phyloP scores from a whole-genome alignment of 176 grass and related monocot species.

The Avena atlantica region DNA sequence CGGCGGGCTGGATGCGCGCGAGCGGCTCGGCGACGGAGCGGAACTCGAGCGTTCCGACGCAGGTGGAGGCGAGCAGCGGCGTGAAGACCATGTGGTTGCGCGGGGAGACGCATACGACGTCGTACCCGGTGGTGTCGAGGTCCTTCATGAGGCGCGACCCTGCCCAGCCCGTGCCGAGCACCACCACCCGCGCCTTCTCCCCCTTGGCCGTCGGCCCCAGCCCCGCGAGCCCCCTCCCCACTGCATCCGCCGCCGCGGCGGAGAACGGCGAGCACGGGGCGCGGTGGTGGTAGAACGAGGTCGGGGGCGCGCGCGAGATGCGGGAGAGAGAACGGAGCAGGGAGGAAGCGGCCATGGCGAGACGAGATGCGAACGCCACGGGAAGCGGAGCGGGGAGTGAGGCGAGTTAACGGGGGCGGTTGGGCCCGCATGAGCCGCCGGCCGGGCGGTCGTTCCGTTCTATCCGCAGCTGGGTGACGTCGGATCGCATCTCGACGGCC shows the following conservation, averaged over 20 bases:
- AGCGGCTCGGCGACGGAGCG: slow-evolving; percentile 91
- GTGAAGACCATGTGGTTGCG: slow-evolving; percentile 99
- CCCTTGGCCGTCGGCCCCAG: slow-evolving; percentile 73
- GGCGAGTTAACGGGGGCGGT: slow-evolving; percentile 16
- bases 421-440: background rate
- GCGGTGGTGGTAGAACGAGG: slow-evolving; percentile 1
- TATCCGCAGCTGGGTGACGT: slow-evolving; percentile 36
- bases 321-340: slow-evolving; percentile 47
- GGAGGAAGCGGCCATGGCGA: slow-evolving; percentile 47
- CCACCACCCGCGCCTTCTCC: slow-evolving; percentile 85
- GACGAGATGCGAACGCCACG: slow-evolving; percentile 18
- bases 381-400: slow-evolving; percentile 28
- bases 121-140: slow-evolving; percentile 72
- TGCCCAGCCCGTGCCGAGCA: slow-evolving; percentile 95
- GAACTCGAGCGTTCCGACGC: slow-evolving; percentile 99
- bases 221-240: slow-evolving; percentile 40
- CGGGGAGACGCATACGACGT: slow-evolving; percentile 93
- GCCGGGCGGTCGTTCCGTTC: slow-evolving; percentile 5
- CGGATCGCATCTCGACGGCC: slow-evolving; percentile 32
- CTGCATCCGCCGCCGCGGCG: slow-evolving; percentile 30
- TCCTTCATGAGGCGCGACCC: slow-evolving; percentile 90
- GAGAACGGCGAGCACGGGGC: slow-evolving; percentile 23
- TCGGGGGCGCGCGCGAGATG: background rate
- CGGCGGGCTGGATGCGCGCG: slow-evolving; percentile 82
- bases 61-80: slow-evolving; percentile 95